Evolutionary conservation across 345 rosid genomes (phyloP).

Genomic region (Odontarrhena argentea): DNA sequence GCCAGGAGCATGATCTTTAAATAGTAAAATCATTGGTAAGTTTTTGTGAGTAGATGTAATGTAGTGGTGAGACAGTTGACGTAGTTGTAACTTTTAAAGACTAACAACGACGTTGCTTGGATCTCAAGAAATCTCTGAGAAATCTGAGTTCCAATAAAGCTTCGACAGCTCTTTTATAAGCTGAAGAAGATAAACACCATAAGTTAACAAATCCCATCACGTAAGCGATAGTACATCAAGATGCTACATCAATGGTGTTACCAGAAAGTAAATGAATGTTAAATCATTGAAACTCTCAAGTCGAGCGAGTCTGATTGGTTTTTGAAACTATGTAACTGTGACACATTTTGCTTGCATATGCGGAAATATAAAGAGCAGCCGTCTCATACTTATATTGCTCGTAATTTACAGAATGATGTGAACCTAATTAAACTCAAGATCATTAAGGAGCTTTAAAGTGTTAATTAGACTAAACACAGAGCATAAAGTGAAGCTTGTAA

Average conservation of each 20-base stretch:
- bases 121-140: too few relatives aligned
- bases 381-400: background rate
- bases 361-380: background rate
- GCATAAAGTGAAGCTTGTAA: background rate
- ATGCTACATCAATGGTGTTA: background rate
- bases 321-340: constrained; percentile 11
- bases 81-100: too few relatives aligned
- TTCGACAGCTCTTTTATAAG: too few relatives aligned
- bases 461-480: background rate
- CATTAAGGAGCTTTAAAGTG: background rate
- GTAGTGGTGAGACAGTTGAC: too few relatives aligned
- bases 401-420: too few relatives aligned
- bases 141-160: too few relatives aligned
- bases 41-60: constrained; percentile 5
- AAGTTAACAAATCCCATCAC: too few relatives aligned
- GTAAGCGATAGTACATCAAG: too few relatives aligned
- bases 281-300: constrained; percentile 9
- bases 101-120: too few relatives aligned
- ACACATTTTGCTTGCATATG: background rate
- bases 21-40: background rate
- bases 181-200: too few relatives aligned
- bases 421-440: background rate
- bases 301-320: background rate
- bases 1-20: background rate
- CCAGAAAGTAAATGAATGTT: constrained; percentile 3